A percentile compares a stretch with the other conserved stretches of the same genome.
These are phyloP conservation scores for Histomonas meleagridis DNA, from an alignment of 208 protist genomes.

Conservation along the genomic window DNA sequence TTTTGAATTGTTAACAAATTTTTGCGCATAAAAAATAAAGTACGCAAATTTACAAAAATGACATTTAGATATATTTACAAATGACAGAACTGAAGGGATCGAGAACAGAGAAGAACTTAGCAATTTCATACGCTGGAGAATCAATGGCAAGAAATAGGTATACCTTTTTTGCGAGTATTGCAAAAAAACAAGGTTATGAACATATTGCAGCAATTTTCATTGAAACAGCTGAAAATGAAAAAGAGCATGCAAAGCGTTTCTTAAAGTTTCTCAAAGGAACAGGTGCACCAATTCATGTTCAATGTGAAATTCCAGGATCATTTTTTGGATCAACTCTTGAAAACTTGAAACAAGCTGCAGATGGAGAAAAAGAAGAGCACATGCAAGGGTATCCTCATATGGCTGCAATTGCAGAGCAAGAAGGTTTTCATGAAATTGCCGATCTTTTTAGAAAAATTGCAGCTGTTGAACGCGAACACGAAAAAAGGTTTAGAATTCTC, in stretches of 20 bases:
- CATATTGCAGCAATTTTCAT: conserved; percentile 7
- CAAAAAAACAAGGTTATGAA: conserved; percentile 22
- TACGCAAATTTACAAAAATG: too few relatives aligned
- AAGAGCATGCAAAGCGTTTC: conserved; percentile 7
- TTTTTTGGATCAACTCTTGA: not conserved
- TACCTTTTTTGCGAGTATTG: not conserved
- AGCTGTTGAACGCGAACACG: not conserved
- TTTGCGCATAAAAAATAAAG: too few relatives aligned
- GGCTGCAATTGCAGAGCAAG: conserved; percentile 29
- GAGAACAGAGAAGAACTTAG: conserved; percentile 4
- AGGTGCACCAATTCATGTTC: not conserved
- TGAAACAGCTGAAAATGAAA: conserved; percentile 31
- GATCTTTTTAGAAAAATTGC: not conserved
- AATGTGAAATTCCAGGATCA: not conserved
- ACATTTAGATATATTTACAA: too few relatives aligned
- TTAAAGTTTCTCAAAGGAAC: not conserved
- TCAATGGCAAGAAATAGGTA: conserved; percentile 28
- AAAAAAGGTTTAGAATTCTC: not conserved
- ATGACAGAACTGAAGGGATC: not conserved
- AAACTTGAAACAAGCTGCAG: not conserved
- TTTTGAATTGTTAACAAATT: too few relatives aligned
- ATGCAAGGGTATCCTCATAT: not conserved
- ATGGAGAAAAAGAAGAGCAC: not conserved
- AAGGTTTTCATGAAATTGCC: conserved; percentile 32
- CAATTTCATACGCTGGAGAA: not conserved